Base-by-base conservation (phyloP, 2,329 filamentous ascomycete genomes). In the Xylariales sp. region DNA sequence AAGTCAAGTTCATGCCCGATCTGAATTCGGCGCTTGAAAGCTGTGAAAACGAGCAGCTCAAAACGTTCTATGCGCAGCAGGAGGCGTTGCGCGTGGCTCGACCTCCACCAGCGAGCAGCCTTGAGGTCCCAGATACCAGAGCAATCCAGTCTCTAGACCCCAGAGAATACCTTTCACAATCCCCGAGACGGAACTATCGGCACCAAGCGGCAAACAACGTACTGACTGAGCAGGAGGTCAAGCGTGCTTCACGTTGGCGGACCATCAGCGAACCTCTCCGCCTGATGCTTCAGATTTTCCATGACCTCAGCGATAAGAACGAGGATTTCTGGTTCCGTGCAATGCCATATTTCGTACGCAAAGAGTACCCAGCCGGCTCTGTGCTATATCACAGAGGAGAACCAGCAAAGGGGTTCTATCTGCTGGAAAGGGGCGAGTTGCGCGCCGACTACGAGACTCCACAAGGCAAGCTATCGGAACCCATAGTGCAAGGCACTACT, bases 281-380 rank as follows among this genome's bases (percentile, higher is more conserved):
- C 2, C 79, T 98, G 34, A 88, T 98, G 62, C 75, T 98, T 18
- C 91, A 96, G 60, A 88, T 93, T n/a, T 97, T 98, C 66, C 85
- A 93, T 57, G 86, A 88, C 32, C 70, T 96, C 10, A 94, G 87
- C 38, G 71, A 80, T 39, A 82, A 86, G 61, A 93, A 91, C 56
- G 89, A 95, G 61, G 90, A 96, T 62, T 97, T 97, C 60, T 98
- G 93, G 93, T 91, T 90, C 63, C 80, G 80, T 2, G 83, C 82
- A 0, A 79, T 80, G 4, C 70, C 77, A 0, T 97, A 86, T 66
- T 96, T 98, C 57, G 66, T 70, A 28, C 78, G 80, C 32, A 78
- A 78, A 47, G 78, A 84, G 46, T 87, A 84, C 48, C 51, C 73
- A 0, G 74, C 81, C 0, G 88, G 87, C 3, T 82, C 82, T 1